Evolutionary conservation across 176 grass and related monocot species (phyloP).

Genomic region (Secale cereale): DNA sequence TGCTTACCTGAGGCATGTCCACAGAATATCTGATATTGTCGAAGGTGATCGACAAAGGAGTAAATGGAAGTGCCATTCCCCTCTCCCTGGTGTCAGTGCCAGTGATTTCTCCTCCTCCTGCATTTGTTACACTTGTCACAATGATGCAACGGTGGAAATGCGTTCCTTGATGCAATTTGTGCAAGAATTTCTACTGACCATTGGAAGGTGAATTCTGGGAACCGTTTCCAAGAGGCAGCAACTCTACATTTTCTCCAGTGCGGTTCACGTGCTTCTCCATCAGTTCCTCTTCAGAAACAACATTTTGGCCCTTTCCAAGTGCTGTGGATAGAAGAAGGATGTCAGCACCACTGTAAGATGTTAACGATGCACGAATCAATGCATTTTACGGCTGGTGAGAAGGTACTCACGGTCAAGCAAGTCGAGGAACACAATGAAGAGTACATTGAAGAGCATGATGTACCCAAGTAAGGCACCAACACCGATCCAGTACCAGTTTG

Average conservation of each 20-base stretch:
- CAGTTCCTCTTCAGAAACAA: conserved; percentile 83
- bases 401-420: conserved; percentile 87
- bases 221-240: conserved; percentile 29
- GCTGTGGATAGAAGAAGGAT: conserved; percentile 43
- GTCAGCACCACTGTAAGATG: conserved; percentile 11
- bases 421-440: conserved; percentile 85
- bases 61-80: conserved; percentile 91
- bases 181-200: conserved; percentile 24
- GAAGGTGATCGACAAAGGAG: conserved; percentile 75
- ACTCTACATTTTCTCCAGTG: conserved; percentile 61
- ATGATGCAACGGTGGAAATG: neutral
- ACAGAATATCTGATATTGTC: conserved; percentile 79
- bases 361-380: conserved; percentile 14
- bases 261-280: conserved; percentile 79
- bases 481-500: conserved; percentile 99
- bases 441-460: conserved; percentile 85
- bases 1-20: conserved; percentile 82
- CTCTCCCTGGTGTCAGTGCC: conserved; percentile 48
- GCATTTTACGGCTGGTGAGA: neutral
- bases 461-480: conserved; percentile 74
- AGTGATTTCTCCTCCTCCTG: conserved; percentile 58
- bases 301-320: conserved; percentile 67
- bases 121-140: conserved; percentile 34
- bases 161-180: neutral
- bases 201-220: conserved; percentile 32